These are phyloP conservation scores for Picochlorum sp. DNA, from an alignment of 139 green algal species.

Conservation along the genomic window DNA sequence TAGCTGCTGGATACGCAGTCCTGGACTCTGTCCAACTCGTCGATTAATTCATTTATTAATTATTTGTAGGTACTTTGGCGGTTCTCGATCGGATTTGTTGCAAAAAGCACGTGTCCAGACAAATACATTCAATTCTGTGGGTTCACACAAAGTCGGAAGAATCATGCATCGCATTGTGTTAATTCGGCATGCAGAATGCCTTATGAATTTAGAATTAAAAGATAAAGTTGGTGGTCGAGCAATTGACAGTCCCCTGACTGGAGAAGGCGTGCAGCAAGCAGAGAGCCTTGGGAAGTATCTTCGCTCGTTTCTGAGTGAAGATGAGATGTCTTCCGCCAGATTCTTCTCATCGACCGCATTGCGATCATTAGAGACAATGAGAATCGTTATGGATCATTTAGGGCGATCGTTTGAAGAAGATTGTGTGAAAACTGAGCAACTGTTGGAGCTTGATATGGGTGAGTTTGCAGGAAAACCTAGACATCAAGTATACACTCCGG, in stretches of 20 bases:
- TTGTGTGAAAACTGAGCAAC: neutral
- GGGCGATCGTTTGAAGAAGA: neutral
- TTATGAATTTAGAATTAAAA: conserved; percentile 25
- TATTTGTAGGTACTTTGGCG: neutral
- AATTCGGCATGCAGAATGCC: conserved; percentile 17
- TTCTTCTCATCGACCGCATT: conserved; percentile 27
- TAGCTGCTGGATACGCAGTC: conserved; percentile 90
- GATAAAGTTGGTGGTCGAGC: conserved; percentile 21
- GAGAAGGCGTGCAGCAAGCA: conserved; percentile 13
- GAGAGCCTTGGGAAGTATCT: conserved; percentile 13
- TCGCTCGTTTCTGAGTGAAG: neutral
- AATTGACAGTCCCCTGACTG: conserved; percentile 20
- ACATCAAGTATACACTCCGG: conserved; percentile 7
- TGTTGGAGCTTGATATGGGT: conserved; percentile 31
- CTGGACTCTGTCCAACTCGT: conserved; percentile 71
- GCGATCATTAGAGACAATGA: conserved; percentile 20
- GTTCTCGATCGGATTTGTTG: neutral
- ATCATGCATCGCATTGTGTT: conserved; percentile 11
- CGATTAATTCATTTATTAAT: neutral
- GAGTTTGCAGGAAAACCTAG: conserved; percentile 17
- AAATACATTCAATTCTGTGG: neutral
- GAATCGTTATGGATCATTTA: conserved; percentile 4
- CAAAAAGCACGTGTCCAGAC: neutral
- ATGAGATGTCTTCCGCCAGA: neutral
- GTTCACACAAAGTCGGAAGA: neutral